phyloP scores from a whole-genome alignment of 805 yeast species.

The Yarrowia sp. region DNA sequence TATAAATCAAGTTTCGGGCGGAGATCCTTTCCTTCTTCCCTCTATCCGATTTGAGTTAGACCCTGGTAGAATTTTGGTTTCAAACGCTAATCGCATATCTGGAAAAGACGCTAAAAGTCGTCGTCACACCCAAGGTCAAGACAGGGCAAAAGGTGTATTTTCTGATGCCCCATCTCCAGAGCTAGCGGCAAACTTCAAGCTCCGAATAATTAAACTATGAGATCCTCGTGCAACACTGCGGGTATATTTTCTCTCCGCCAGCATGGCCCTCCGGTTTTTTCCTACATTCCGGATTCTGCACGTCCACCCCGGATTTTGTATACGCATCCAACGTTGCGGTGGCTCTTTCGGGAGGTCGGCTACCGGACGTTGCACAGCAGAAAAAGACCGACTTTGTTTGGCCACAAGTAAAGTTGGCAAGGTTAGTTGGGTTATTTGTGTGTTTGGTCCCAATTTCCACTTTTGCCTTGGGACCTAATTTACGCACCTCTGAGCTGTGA shows the following conservation, averaged over 20 bases:
- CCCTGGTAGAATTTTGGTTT: constrained; percentile 2
- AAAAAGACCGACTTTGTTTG: background rate
- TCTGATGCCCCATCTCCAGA: background rate
- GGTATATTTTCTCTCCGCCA: background rate
- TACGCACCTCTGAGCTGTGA: constrained; percentile 9
- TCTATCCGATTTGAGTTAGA: constrained; percentile 20
- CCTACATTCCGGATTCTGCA: constrained; percentile 33
- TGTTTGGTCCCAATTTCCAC: background rate
- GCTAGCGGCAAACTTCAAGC: background rate
- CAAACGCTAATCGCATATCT: background rate
- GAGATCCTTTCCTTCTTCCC: constrained; percentile 14
- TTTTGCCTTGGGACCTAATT: constrained; percentile 19
- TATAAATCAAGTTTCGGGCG: constrained; percentile 23
- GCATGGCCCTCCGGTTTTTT: background rate
- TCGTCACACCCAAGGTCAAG: constrained; percentile 3
- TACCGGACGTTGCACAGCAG: background rate
- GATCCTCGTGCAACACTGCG: background rate
- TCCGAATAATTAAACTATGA: constrained; percentile 1
- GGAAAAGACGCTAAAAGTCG: no score
- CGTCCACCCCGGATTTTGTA: constrained; percentile 15
- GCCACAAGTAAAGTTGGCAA: background rate
- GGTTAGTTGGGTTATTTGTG: background rate
- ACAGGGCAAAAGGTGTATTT: constrained; percentile 6
- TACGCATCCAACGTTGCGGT: constrained; percentile 10
- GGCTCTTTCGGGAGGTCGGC: constrained; percentile 26